These are phyloP conservation scores for Crithidia acanthocephali DNA, from an alignment of 208 protist species.

Conservation along the genomic window DNA sequence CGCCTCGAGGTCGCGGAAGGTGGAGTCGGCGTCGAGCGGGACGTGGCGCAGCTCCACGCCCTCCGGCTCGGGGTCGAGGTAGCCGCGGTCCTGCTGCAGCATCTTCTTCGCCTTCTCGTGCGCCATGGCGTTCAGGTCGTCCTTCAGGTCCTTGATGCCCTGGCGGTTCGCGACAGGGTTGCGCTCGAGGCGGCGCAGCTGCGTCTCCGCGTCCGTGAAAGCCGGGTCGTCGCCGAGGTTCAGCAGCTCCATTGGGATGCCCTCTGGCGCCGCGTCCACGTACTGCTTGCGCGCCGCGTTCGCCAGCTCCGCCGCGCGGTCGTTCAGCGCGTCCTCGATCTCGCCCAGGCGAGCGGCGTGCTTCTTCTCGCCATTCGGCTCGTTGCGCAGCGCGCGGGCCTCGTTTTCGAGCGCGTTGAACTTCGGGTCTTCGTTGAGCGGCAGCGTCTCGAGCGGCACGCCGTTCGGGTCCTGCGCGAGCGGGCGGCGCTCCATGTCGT, in stretches of 20 bases:
- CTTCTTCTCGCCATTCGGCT: slow-evolving; percentile 34
- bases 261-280: slow-evolving; percentile 47
- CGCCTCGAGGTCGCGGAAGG: slow-evolving; percentile 70
- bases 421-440: slow-evolving; percentile 64
- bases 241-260: slow-evolving; percentile 61
- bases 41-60: slow-evolving; percentile 67
- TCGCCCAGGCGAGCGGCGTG: slow-evolving; percentile 52
- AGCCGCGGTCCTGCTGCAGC: slow-evolving; percentile 68
- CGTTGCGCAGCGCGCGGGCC: slow-evolving; percentile 52
- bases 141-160: slow-evolving; percentile 66
- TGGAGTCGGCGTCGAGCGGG: slow-evolving; percentile 65
- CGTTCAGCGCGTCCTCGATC: slow-evolving; percentile 61
- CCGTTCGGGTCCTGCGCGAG: slow-evolving; percentile 60
- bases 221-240: slow-evolving; percentile 61
- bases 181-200: slow-evolving; percentile 59
- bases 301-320: slow-evolving; percentile 65
- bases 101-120: slow-evolving; percentile 58
- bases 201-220: slow-evolving; percentile 58
- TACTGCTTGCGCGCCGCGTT: slow-evolving; percentile 55
- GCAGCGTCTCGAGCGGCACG: slow-evolving; percentile 64
- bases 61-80: slow-evolving; percentile 66
- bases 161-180: slow-evolving; percentile 70
- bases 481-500: slow-evolving; percentile 49
- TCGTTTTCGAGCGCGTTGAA: slow-evolving; percentile 73
- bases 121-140: slow-evolving; percentile 67